These are phyloP conservation scores for Spiraea crenata DNA, from an alignment of 331 rosid genomes.

Conservation along the genomic window DNA sequence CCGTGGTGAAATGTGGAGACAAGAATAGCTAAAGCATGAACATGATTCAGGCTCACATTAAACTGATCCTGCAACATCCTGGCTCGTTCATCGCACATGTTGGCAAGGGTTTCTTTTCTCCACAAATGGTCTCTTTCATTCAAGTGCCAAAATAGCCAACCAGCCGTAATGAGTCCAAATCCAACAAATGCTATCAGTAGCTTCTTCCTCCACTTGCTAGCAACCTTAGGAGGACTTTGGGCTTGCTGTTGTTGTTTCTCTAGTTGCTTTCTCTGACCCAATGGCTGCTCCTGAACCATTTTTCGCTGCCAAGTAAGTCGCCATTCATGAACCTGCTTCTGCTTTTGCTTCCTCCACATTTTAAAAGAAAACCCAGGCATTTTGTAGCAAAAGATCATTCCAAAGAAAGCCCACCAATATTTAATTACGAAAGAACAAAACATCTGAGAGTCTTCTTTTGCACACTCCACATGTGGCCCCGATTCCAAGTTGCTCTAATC, in stretches of 20 bases:
- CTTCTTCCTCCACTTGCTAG: conserved; percentile 75
- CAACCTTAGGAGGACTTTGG: conserved; percentile 47
- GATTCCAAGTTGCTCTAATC: conserved; percentile 32
- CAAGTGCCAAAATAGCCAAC: conserved; percentile 66
- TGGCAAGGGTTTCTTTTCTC: conserved; percentile 79
- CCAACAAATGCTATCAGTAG: conserved; percentile 47
- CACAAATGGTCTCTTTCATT: conserved; percentile 41
- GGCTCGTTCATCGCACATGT: conserved; percentile 98
- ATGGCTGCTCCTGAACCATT: conserved; percentile 16
- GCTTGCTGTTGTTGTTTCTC: conserved; percentile 33
- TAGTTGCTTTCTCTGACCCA: conserved; percentile 26
- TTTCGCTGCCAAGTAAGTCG: conserved; percentile 33
- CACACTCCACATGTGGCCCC: conserved; percentile 27
- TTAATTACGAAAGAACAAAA: conserved; percentile 37
- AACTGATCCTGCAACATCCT: conserved; percentile 97
- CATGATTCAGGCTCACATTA: conserved; percentile 94
- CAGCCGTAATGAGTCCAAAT: conserved; percentile 50
- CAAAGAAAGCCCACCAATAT: conserved; percentile 55
- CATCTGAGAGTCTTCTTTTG: conserved; percentile 28
- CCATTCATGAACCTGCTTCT: conserved; percentile 33
- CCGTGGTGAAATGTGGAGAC: conserved; percentile 94
- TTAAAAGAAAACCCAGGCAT: conserved; percentile 37
- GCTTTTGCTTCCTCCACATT: conserved; percentile 41
- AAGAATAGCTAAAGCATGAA: conserved; percentile 89
- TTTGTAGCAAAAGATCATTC: conserved; percentile 46